These are phyloP conservation scores for Penicillium cinerascens DNA, from an alignment of 495 filamentous ascomycete genomes.

Conservation along the genomic window DNA sequence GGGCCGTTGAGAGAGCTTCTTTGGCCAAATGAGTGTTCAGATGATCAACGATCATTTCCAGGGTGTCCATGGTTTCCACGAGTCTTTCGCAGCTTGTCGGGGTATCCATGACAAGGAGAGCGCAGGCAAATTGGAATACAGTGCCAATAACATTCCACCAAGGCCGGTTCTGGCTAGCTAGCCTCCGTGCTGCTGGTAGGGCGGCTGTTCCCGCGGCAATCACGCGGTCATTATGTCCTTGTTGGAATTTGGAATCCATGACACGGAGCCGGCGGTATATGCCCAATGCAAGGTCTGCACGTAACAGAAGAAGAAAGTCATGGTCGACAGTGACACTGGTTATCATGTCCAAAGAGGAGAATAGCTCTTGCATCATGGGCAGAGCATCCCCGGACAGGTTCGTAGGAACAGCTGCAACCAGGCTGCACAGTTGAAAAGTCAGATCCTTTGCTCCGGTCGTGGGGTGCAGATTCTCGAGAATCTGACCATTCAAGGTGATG, in stretches of 20 bases:
- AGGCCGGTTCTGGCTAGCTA: conserved; percentile 24
- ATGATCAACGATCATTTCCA: conserved; percentile 28
- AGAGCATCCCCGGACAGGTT: conserved; percentile 6
- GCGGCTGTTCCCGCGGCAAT: conserved; percentile 14
- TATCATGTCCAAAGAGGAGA: conserved; percentile 8
- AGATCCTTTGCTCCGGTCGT: conserved; percentile 4
- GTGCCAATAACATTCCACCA: conserved; percentile 44
- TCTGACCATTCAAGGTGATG: conserved; percentile 6
- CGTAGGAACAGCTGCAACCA: conserved; percentile 20
- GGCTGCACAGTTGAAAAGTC: conserved; percentile 17
- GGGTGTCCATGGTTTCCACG: conserved; percentile 31
- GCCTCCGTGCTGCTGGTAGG: conserved; percentile 24
- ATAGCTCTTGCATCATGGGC: conserved; percentile 15
- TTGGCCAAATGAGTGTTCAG: conserved; percentile 34
- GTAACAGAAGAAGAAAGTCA: conserved; percentile 29
- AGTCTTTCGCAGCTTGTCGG: conserved; percentile 29
- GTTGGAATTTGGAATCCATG: conserved; percentile 19
- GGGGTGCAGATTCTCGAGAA: background rate
- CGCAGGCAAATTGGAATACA: conserved; percentile 42
- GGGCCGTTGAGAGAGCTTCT: conserved; percentile 39
- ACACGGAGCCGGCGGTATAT: conserved; percentile 38
- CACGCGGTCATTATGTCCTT: conserved; percentile 18
- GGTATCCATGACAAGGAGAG: conserved; percentile 41
- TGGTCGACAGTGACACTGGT: conserved; percentile 10
- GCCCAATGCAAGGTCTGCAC: conserved; percentile 37